Percentiles rank a stretch among this genome's conserved stretches.
Conservation (phyloP, 768 basidiomycete species). For the Auriscalpium vulgare region DNA sequence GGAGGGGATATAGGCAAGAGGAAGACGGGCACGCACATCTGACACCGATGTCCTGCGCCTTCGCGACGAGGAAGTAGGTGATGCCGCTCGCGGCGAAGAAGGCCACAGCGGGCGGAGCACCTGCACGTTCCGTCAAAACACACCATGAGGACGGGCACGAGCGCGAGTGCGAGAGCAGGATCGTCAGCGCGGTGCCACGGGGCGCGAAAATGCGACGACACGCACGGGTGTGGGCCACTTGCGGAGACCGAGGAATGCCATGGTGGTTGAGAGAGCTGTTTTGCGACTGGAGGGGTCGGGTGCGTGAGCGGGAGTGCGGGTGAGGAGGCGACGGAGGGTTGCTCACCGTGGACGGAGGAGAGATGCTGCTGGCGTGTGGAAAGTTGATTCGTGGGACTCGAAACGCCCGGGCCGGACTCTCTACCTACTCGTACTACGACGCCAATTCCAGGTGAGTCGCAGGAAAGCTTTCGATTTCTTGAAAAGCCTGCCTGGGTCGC, state of each 20-base stretch:
- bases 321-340: neutral
- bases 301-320: neutral
- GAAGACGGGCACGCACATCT: conserved; percentile 46
- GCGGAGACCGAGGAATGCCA: conserved; percentile 75
- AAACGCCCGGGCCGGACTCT: neutral
- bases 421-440: neutral
- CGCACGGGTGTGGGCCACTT: conserved; percentile 75
- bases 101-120: conserved; percentile 67
- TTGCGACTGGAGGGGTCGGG: neutral
- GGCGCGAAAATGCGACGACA: conserved; percentile 15
- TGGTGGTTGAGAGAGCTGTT: conserved; percentile 18
- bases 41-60: conserved; percentile 61
- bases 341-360: neutral
- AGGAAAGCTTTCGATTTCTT: neutral
- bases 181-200: too few species aligned
- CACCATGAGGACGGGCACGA: too few species aligned
- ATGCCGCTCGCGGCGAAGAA: conserved; percentile 62
- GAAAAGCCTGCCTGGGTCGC: neutral
- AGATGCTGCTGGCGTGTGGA: neutral
- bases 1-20: neutral
- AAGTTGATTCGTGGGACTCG: neutral
- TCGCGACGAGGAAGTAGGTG: conserved; percentile 59
- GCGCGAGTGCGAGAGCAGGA: neutral
- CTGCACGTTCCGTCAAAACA: conserved; percentile 28
- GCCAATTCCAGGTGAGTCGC: neutral